Percentiles rank a stretch among this genome's conserved stretches.
Conservation (phyloP, 768 basidiomycete genomes). For the Collybia sordida region DNA sequence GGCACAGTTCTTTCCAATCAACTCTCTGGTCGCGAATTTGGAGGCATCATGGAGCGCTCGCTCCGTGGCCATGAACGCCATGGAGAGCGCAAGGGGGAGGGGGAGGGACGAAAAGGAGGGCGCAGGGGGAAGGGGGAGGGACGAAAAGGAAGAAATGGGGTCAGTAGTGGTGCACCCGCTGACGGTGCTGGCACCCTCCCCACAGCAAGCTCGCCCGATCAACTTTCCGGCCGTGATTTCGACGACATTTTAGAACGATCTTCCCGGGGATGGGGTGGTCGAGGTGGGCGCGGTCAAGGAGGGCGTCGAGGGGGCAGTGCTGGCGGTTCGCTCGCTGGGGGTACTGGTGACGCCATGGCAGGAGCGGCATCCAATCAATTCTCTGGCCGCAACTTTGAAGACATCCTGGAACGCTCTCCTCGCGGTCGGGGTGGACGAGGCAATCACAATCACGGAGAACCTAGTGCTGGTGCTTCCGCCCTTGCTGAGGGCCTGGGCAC, state of each 20-base stretch:
- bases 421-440: not conserved
- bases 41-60: not conserved
- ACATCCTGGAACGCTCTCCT: not conserved
- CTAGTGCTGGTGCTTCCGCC: not conserved
- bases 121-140: no score
- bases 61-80: not conserved
- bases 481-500: not conserved
- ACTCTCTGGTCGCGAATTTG: not conserved
- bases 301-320: not conserved
- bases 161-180: no score
- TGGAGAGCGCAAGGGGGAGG: no score
- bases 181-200: no score
- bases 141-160: no score
- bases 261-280: not conserved
- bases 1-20: not conserved
- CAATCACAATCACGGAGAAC: not conserved
- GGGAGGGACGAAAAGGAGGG: no score
- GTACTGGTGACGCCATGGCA: no score
- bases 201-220: not conserved
- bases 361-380: not conserved
- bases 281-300: no score
- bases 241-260: not conserved
- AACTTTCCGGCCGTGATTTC: not conserved
- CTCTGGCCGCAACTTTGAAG: not conserved
- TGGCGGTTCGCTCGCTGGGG: no score